Evolutionary conservation across 306 rosid genomes (phyloP).

Genomic region (Prunus padus): DNA sequence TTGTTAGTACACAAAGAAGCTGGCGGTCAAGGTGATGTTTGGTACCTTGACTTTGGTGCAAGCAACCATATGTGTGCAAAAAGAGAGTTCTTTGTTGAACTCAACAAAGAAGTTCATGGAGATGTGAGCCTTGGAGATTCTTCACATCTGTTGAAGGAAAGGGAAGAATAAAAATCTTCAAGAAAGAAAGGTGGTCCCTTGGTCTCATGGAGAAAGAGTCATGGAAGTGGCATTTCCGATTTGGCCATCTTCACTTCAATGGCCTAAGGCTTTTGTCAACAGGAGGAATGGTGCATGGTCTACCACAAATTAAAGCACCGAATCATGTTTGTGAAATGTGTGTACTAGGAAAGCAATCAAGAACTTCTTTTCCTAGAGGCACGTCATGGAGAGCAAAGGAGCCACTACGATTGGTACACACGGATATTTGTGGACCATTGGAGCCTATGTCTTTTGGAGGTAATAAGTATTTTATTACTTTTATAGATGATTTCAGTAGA

Average conservation of each 20-base stretch:
- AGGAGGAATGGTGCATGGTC: not conserved
- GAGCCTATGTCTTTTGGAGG: not conserved
- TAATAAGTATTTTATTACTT: not conserved
- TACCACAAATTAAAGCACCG: not conserved
- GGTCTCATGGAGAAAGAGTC: not conserved
- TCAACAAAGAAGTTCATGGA: not conserved
- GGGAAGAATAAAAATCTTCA: not conserved
- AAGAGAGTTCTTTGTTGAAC: not conserved
- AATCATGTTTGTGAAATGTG: not conserved
- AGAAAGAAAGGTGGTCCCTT: not conserved
- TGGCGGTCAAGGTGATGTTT: no score
- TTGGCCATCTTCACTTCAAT: slow-evolving; percentile 11
- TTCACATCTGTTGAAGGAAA: not conserved
- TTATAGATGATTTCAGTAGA: not conserved
- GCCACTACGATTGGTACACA: not conserved
- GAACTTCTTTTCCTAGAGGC: not conserved
- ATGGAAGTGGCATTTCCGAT: not conserved
- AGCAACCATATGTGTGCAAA: not conserved
- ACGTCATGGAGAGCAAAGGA: not conserved
- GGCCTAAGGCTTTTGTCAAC: not conserved
- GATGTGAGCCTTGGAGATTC: not conserved
- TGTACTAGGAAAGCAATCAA: not conserved
- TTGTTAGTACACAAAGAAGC: no score
- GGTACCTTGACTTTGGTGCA: not conserved
- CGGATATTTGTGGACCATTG: not conserved